Conservation (phyloP, 495 filamentous ascomycete species). For the Hypoxylon lienhwacheense region DNA sequence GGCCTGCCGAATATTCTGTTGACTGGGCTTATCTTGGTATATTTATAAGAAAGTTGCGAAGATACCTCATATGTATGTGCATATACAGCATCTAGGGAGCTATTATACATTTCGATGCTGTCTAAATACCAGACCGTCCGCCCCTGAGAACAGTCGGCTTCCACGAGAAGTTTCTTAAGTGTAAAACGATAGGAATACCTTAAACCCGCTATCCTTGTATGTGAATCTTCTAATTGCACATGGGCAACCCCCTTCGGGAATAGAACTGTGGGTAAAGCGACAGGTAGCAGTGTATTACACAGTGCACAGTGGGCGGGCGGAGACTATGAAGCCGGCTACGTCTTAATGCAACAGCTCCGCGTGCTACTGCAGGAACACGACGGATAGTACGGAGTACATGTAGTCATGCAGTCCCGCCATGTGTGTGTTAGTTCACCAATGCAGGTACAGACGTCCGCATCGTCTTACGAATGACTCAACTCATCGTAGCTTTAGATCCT, state of each 20-base stretch:
- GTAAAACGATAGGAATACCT: neutral
- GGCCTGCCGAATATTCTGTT: slow-evolving; percentile 2
- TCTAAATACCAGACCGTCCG: too few species aligned
- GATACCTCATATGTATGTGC: too few species aligned
- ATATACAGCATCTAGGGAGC: too few species aligned
- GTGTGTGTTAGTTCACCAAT: slow-evolving; percentile 28
- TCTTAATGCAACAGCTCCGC: neutral
- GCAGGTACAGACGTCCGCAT: slow-evolving; percentile 29
- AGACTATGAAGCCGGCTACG: slow-evolving; percentile 18
- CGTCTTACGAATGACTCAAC: slow-evolving; percentile 3
- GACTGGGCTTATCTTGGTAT: neutral
- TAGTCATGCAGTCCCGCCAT: slow-evolving; percentile 26
- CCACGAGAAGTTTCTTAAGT: neutral
- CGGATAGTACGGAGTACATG: too few species aligned
- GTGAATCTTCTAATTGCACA: slow-evolving; percentile 1
- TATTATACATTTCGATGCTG: too few species aligned
- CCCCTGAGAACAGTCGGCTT: too few species aligned
- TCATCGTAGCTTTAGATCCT: neutral
- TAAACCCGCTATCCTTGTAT: neutral
- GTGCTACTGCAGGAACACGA: slow-evolving; percentile 35
- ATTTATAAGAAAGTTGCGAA: too few species aligned
- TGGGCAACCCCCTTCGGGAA: slow-evolving; percentile 1
- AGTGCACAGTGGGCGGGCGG: slow-evolving; percentile 16
- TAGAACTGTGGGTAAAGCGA: too few species aligned
- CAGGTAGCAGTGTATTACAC: slow-evolving; percentile 9